phyloP scores from a whole-genome alignment of 441 rosid genomes.

The Melianthus villosus region DNA sequence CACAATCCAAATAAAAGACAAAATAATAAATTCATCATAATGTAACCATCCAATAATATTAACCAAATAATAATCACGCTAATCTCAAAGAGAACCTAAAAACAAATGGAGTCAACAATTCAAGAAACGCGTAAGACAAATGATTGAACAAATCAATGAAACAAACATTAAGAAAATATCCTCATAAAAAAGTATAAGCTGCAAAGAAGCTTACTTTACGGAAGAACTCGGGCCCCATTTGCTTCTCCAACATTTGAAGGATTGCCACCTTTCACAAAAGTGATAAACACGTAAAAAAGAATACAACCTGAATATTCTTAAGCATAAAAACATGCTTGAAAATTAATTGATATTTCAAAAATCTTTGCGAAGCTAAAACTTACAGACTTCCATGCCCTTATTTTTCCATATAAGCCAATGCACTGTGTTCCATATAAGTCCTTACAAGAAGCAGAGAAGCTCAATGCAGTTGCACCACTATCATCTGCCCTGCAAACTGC shows the following conservation, averaged over 20 bases:
- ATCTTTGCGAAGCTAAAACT: slow-evolving; percentile 17
- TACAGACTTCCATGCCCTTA: slow-evolving; percentile 95
- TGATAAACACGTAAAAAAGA: slow-evolving; percentile 8
- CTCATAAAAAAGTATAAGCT: slow-evolving; percentile 4
- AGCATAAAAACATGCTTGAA: slow-evolving; percentile 1
- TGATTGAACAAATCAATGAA: too few relatives aligned
- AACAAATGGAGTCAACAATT: too few relatives aligned
- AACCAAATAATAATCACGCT: too few relatives aligned
- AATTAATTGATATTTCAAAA: slow-evolving; percentile 1
- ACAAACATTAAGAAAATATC: not conserved
- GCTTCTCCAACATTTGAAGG: slow-evolving; percentile 97
- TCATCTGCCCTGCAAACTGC: slow-evolving; percentile 94
- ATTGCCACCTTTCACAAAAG: slow-evolving; percentile 52
- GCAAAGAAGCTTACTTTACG: slow-evolving; percentile 47
- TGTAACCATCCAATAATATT: too few relatives aligned
- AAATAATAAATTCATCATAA: too few relatives aligned
- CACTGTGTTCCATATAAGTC: slow-evolving; percentile 76
- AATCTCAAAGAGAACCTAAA: too few relatives aligned
- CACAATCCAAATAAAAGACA: too few relatives aligned
- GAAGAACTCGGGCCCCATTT: slow-evolving; percentile 96
- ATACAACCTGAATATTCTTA: not conserved
- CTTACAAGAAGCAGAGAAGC: slow-evolving; percentile 72
- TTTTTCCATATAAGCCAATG: slow-evolving; percentile 76
- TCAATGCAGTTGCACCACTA: slow-evolving; percentile 70
- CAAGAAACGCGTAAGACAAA: too few relatives aligned